Percentiles rank a stretch among this genome's conserved stretches.
Conservation (phyloP, 2,329 filamentous ascomycete species). For the Dactylella cylindrospora region DNA sequence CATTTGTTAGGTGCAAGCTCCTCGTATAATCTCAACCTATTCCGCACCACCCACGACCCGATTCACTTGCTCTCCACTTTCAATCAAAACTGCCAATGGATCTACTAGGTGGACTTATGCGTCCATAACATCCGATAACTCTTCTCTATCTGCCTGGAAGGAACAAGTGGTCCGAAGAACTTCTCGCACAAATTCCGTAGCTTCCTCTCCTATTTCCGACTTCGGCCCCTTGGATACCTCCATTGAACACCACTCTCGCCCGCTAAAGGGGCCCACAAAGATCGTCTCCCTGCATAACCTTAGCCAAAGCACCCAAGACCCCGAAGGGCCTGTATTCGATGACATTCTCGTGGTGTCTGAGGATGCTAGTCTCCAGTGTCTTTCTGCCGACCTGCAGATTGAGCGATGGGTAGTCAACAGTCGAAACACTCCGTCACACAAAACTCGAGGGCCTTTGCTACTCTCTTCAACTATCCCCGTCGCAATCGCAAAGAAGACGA, state of each 20-base stretch:
- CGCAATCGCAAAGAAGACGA: conserved; percentile 32
- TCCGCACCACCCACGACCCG: conserved; percentile 36
- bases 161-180: conserved; percentile 30
- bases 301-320: conserved; percentile 1
- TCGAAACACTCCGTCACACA: conserved; percentile 41
- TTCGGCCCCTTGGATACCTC: conserved; percentile 39
- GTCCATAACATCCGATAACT: conserved; percentile 26
- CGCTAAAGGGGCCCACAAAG: conserved; percentile 8
- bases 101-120: conserved; percentile 40
- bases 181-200: conserved; percentile 38
- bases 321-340: conserved; percentile 5
- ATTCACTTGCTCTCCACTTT: conserved; percentile 38
- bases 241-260: conserved; percentile 35
- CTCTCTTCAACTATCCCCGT: conserved; percentile 28
- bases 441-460: conserved; percentile 25
- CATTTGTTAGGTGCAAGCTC: conserved; percentile 34
- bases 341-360: conserved; percentile 42
- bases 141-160: conserved; percentile 34
- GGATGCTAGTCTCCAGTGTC: conserved; percentile 37
- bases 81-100: conserved; percentile 29
- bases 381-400: conserved; percentile 35
- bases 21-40: conserved; percentile 40
- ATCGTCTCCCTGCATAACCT: conserved; percentile 27
- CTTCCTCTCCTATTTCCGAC: conserved; percentile 32
- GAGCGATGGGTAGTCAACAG: conserved; percentile 41